These are phyloP conservation scores for Calonectria montana DNA, from an alignment of 2,329 filamentous ascomycete genomes.

Conservation along the genomic window DNA sequence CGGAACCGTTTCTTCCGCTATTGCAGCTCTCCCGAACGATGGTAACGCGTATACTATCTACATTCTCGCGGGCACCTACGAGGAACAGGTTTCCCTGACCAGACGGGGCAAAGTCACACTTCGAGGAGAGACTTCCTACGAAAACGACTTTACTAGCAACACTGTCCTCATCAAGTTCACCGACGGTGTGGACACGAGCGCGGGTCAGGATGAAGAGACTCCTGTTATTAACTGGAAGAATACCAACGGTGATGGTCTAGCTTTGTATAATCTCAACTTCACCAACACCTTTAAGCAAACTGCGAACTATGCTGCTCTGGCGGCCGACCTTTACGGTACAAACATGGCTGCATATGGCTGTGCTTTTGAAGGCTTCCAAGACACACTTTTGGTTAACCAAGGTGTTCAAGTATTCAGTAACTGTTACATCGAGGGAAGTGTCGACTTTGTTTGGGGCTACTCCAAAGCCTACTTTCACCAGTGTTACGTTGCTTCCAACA, in stretches of 20 bases:
- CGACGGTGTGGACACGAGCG: constrained; percentile 47
- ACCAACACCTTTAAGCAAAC: constrained; percentile 58
- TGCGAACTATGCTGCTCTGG: constrained; percentile 55
- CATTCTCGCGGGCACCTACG: constrained; percentile 37
- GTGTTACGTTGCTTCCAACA: constrained; percentile 52
- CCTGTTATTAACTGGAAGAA: constrained; percentile 59
- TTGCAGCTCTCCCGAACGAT: constrained; percentile 51
- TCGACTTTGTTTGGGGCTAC: constrained; percentile 44
- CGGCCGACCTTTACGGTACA: constrained; percentile 48
- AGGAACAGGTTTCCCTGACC: constrained; percentile 35
- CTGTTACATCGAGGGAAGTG: constrained; percentile 46
- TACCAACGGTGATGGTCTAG: constrained; percentile 56
- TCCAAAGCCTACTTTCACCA: constrained; percentile 50
- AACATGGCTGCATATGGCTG: constrained; percentile 53
- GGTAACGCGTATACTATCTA: constrained; percentile 38
- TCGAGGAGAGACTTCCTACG: constrained; percentile 35
- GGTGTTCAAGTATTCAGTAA: constrained; percentile 60
- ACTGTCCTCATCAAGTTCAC: constrained; percentile 35
- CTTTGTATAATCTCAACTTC: constrained; percentile 70
- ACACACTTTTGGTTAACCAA: constrained; percentile 59
- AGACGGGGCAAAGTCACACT: constrained; percentile 32
- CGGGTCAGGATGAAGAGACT: constrained; percentile 54
- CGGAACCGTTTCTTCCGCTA: constrained; percentile 54
- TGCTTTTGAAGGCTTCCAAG: constrained; percentile 59
- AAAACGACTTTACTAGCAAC: constrained; percentile 38